Conservation (phyloP, 2,329 filamentous ascomycete genomes). For the Colletotrichum sp. region DNA sequence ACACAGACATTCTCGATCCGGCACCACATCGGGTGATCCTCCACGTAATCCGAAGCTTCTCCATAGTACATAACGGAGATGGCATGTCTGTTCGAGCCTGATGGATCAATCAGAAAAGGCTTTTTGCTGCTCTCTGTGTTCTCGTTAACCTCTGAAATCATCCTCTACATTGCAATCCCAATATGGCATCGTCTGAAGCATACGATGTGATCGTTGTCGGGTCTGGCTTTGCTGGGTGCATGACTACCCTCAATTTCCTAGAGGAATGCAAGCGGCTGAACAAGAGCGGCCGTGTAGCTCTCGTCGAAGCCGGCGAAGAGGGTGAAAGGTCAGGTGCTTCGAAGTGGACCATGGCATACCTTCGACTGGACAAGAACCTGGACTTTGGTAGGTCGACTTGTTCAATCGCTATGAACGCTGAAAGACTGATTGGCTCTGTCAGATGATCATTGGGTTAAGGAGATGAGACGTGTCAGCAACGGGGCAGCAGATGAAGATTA, state of each 20-base stretch:
- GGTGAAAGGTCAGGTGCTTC: background rate
- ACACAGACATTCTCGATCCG: background rate
- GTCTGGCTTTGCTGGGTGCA: background rate
- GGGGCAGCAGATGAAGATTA: background rate
- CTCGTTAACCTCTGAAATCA: fast-evolving
- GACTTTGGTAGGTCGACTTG: background rate
- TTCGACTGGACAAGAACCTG: background rate
- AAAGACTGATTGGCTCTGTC: fast-evolving
- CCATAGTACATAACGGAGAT: background rate
- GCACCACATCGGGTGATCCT: background rate
- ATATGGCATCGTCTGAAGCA: background rate
- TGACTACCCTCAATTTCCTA: background rate
- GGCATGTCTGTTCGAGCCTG: background rate
- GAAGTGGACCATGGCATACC: background rate
- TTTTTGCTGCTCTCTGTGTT: background rate
- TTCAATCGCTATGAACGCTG: background rate
- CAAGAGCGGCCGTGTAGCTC: background rate
- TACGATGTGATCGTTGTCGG: background rate
- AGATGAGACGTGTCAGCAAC: background rate
- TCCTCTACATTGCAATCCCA: background rate
- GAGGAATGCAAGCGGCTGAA: background rate
- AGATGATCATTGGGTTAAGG: background rate
- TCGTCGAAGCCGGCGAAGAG: background rate
- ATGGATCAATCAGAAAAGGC: background rate
- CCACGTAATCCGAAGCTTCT: background rate